Conservation (phyloP, 2,329 filamentous ascomycete species). For the Sclerotinia nivalis region DNA sequence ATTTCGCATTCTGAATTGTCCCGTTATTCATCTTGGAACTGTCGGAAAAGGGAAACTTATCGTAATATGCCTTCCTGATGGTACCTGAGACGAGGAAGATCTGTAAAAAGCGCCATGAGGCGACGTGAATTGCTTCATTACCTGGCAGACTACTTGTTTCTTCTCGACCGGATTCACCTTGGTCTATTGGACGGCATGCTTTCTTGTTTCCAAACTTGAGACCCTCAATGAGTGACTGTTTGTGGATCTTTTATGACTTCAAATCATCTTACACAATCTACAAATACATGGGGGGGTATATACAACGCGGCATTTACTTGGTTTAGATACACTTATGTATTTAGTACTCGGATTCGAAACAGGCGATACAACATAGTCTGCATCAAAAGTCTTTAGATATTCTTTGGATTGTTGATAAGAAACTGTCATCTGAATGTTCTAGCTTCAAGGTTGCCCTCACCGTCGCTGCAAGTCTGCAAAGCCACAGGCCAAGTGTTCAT, state of each 20-base stretch:
- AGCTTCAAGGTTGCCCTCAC: neutral
- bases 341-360: neutral
- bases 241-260: neutral
- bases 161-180: neutral
- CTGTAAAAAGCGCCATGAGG: neutral
- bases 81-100: constrained; percentile 11
- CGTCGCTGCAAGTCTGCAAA: neutral
- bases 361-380: neutral
- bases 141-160: neutral
- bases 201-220: neutral
- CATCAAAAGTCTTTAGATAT: neutral
- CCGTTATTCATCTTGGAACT: neutral
- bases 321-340: neutral
- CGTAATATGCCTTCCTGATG: neutral
- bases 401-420: neutral
- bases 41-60: neutral
- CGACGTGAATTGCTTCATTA: constrained; percentile 1
- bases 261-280: neutral
- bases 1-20: neutral
- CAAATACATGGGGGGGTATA: neutral
- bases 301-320: neutral
- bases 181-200: neutral
- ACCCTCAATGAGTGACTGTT: neutral
- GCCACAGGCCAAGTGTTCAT: constrained; percentile 18
- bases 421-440: constrained; percentile 12